Evolutionary conservation across 192 early-diverging fungal genomes (phyloP).

Genomic region (Chytriomyces sp.): DNA sequence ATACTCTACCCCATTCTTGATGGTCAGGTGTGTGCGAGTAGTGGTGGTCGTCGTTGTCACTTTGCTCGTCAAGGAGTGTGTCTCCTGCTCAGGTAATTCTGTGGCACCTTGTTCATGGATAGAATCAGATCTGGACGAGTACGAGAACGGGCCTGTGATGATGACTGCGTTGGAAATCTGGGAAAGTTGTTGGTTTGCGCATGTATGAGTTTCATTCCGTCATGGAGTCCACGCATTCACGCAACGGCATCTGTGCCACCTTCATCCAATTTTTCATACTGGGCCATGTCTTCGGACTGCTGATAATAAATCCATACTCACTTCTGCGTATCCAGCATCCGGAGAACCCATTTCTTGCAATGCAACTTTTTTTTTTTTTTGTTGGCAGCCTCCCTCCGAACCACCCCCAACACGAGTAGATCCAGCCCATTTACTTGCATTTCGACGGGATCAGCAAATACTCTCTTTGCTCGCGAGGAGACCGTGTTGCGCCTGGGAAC

Average conservation of each 20-base stretch:
- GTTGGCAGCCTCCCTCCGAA: neutral
- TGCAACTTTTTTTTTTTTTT: no score
- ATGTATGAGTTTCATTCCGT: no score
- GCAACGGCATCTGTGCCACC: no score
- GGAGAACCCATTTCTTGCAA: no score
- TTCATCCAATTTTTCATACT: no score
- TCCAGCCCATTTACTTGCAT: neutral
- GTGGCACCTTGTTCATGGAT: neutral
- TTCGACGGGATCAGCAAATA: neutral
- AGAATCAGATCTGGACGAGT: no score
- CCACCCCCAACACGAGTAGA: neutral
- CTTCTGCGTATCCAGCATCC: neutral
- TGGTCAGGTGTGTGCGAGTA: neutral
- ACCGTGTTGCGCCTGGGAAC: neutral
- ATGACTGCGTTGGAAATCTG: no score
- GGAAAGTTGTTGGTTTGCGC: no score
- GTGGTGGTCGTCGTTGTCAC: neutral
- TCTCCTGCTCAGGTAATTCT: neutral
- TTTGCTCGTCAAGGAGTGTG: neutral
- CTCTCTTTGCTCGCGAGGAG: neutral
- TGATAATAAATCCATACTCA: neutral
- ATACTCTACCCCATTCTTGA: neutral
- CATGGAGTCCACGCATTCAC: no score
- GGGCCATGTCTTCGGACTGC: no score
- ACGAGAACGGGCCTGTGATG: no score